Conservation (phyloP, 2,329 filamentous ascomycete genomes). For the Fusarium sororula region DNA sequence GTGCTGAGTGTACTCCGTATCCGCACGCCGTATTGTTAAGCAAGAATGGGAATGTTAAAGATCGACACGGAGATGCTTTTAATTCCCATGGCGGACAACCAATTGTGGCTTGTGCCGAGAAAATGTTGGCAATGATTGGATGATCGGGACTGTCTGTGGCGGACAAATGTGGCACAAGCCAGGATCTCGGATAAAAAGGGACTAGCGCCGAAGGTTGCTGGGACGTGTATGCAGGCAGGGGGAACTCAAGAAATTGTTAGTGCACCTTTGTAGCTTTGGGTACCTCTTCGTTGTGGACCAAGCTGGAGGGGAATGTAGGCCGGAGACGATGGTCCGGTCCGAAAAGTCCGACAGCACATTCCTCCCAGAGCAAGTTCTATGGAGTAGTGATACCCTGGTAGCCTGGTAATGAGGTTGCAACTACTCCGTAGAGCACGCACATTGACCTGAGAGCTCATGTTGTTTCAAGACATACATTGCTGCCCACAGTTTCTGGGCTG, state of each 20-base stretch:
- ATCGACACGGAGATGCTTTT: constrained; percentile 11
- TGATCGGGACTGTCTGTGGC: constrained; percentile 4
- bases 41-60: constrained; percentile 27
- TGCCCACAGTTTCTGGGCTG: not conserved
- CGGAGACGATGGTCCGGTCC: constrained; percentile 28
- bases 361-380: not conserved
- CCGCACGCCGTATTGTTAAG: not conserved
- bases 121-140: not conserved
- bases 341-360: not conserved
- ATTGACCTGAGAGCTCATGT: not conserved
- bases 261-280: constrained; percentile 23
- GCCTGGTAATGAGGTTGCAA: not conserved
- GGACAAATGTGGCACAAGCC: constrained; percentile 5
- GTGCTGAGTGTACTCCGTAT: not conserved
- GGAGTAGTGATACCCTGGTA: not conserved
- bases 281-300: constrained; percentile 4
- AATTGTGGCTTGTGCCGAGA: constrained; percentile 19
- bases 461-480: not conserved
- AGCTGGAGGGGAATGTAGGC: constrained; percentile 8
- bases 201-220: not conserved
- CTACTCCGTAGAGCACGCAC: not conserved
- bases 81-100: constrained; percentile 18
- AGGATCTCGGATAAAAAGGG: not conserved
- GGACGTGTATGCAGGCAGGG: not conserved
- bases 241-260: constrained; percentile 30